Evolutionary conservation across 768 basidiomycete genomes (phyloP).

Genomic region (Collybia sordida): DNA sequence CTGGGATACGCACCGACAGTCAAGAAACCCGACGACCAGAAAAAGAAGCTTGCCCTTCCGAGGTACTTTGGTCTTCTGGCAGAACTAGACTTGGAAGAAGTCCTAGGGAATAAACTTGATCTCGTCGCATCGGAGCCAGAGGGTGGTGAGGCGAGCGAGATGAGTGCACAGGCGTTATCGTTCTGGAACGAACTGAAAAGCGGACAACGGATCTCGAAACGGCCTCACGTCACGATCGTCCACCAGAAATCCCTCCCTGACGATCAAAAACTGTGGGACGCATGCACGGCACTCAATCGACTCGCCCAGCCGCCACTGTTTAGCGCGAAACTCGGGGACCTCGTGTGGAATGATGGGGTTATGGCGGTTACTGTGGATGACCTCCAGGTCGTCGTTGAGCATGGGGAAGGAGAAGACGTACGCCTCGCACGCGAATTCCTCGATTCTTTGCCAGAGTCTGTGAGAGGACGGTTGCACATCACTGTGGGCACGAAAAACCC

Average conservation of each 20-base stretch:
- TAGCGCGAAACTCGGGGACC: constrained; percentile 52
- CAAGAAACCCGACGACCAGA: constrained; percentile 29
- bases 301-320: constrained; percentile 51
- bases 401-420: constrained; percentile 29
- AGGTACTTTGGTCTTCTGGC: constrained; percentile 82
- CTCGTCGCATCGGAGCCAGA: constrained; percentile 13
- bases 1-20: constrained; percentile 37
- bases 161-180: constrained; percentile 24
- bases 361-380: constrained; percentile 80
- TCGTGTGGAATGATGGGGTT: constrained; percentile 76
- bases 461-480: constrained; percentile 67
- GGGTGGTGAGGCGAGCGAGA: constrained; percentile 18
- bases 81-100: constrained; percentile 60
- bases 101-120: constrained; percentile 45
- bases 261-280: constrained; percentile 40
- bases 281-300: constrained; percentile 44
- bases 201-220: constrained; percentile 45
- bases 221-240: constrained; percentile 87
- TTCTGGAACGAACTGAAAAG: constrained; percentile 52
- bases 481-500: constrained; percentile 75
- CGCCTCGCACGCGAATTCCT: constrained; percentile 39
- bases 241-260: constrained; percentile 53
- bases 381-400: constrained; percentile 34
- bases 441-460: constrained; percentile 39
- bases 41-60: constrained; percentile 32